Conservation (phyloP, 2,329 filamentous ascomycete genomes). For the Stromatinia cepivora region DNA sequence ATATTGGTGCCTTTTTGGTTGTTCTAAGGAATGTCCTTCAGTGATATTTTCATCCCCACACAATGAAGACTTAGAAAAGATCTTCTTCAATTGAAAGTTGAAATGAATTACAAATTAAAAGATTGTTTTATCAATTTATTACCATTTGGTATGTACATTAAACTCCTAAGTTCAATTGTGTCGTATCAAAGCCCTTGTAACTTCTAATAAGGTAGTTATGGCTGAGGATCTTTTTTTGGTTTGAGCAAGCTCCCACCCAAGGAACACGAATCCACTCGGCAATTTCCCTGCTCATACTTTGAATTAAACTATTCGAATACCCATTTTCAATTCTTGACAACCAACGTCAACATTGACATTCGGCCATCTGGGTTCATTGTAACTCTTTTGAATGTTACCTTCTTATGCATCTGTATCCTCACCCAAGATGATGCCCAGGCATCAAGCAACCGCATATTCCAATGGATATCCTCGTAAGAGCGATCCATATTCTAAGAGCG, state of each 20-base stretch:
- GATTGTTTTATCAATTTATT: neutral
- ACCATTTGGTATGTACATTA: neutral
- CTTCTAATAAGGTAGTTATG: neutral
- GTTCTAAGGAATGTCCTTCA: neutral
- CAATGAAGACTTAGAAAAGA: neutral
- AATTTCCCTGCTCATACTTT: conserved; percentile 18
- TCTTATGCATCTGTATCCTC: conserved; percentile 49
- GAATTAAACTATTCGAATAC: neutral
- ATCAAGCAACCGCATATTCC: conserved; percentile 71
- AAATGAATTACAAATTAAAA: neutral
- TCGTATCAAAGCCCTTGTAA: conserved; percentile 10
- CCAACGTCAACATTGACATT: conserved; percentile 7
- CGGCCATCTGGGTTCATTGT: conserved; percentile 20
- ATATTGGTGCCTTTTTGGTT: no score
- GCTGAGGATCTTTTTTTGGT: conserved; percentile 17
- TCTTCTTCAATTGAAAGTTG: neutral
- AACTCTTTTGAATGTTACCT: conserved; percentile 54
- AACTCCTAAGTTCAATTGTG: neutral
- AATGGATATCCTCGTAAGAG: conserved; percentile 77
- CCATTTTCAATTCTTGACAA: conserved; percentile 19
- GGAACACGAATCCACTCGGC: conserved; percentile 24
- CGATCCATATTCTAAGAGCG: conserved; percentile 69
- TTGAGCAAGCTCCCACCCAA: conserved; percentile 3
- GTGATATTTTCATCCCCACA: neutral
- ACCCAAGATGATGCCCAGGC: conserved; percentile 78